These are phyloP conservation scores for Ustilago tritici DNA, from an alignment of 1,284 basidiomycete genomes.

Conservation along the genomic window DNA sequence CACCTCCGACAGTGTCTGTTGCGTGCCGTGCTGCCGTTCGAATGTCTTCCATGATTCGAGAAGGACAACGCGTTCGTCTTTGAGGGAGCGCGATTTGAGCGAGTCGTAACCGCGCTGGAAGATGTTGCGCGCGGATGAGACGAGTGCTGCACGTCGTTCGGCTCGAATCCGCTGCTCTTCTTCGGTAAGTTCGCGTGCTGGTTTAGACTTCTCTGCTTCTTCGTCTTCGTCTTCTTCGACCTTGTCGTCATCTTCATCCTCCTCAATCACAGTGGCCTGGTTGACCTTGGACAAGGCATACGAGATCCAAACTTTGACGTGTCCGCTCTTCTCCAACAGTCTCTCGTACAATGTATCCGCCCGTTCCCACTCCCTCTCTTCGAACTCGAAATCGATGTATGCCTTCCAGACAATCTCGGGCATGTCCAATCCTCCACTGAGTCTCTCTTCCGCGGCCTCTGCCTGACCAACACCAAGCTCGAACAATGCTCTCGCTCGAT, in stretches of 20 bases:
- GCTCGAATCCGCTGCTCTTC: slow-evolving; percentile 40
- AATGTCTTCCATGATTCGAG: slow-evolving; percentile 94
- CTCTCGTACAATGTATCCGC: slow-evolving; percentile 91
- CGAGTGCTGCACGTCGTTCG: slow-evolving; percentile 76
- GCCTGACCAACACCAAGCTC: slow-evolving; percentile 90
- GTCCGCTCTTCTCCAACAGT: slow-evolving; percentile 85
- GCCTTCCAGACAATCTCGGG: slow-evolving; percentile 87
- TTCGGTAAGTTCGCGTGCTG: slow-evolving; percentile 42
- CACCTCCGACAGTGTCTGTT: slow-evolving; percentile 76
- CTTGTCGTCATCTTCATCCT: slow-evolving; percentile 75
- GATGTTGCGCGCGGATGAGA: slow-evolving; percentile 78
- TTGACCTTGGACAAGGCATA: slow-evolving; percentile 71
- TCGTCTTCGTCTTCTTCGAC: slow-evolving; percentile 78
- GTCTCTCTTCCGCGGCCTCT: slow-evolving; percentile 24
- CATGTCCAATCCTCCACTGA: slow-evolving; percentile 84
- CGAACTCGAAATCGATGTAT: slow-evolving; percentile 96
- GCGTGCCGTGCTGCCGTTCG: slow-evolving; percentile 81
- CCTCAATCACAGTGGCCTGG: slow-evolving; percentile 77
- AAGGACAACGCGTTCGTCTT: slow-evolving; percentile 90
- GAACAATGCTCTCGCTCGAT: slow-evolving; percentile 92
- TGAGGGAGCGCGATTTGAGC: slow-evolving; percentile 81
- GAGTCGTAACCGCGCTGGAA: slow-evolving; percentile 89
- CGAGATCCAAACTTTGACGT: slow-evolving; percentile 79
- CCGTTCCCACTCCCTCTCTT: slow-evolving; percentile 89
- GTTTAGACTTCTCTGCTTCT: slow-evolving; percentile 71